Evolutionary conservation across 805 yeast species (phyloP).

Genomic region (Ogataea nonfermentans): DNA sequence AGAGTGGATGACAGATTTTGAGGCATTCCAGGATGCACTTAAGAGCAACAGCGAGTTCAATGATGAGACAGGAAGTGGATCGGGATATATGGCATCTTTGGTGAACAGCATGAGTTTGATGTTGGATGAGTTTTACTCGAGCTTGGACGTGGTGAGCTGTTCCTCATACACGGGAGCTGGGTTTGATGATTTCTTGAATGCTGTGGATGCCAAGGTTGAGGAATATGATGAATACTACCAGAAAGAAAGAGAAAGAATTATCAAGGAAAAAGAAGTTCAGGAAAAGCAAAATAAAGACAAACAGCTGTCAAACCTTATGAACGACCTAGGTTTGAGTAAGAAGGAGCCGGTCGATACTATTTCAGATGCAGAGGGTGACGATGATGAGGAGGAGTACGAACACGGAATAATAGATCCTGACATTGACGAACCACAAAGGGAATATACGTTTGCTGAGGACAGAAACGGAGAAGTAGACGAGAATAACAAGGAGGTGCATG

Average conservation of each 20-base stretch:
- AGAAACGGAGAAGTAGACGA: slow-evolving; percentile 58
- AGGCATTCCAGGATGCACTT: slow-evolving; percentile 79
- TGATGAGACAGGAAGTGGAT: slow-evolving; percentile 55
- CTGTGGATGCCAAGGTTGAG: slow-evolving; percentile 80
- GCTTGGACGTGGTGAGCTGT: slow-evolving; percentile 88
- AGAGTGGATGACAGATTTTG: slow-evolving; percentile 98
- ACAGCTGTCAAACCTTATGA: slow-evolving; percentile 71
- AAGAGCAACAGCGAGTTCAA: slow-evolving; percentile 63
- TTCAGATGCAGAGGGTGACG: slow-evolving; percentile 45
- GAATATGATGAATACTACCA: slow-evolving; percentile 84
- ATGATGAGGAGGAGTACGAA: slow-evolving; percentile 40
- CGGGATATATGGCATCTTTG: slow-evolving; percentile 92
- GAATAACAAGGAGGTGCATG: slow-evolving; percentile 53
- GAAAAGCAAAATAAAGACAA: slow-evolving; percentile 71
- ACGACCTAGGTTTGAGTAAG: slow-evolving; percentile 70
- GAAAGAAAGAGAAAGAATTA: slow-evolving; percentile 79
- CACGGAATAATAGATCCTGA: slow-evolving; percentile 47
- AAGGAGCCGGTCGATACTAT: slow-evolving; percentile 46
- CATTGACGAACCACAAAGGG: slow-evolving; percentile 45
- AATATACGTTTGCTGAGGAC: slow-evolving; percentile 66
- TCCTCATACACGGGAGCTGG: slow-evolving; percentile 94
- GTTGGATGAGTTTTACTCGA: slow-evolving; percentile 94
- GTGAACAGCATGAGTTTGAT: slow-evolving; percentile 94
- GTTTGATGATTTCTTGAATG: slow-evolving; percentile 82
- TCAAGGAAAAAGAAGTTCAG: slow-evolving; percentile 71